A percentile compares a stretch with the other conserved stretches of the same genome.
These are phyloP conservation scores for Strombidium stylifer DNA, from an alignment of 73 alveolate species.

Conservation along the genomic window DNA sequence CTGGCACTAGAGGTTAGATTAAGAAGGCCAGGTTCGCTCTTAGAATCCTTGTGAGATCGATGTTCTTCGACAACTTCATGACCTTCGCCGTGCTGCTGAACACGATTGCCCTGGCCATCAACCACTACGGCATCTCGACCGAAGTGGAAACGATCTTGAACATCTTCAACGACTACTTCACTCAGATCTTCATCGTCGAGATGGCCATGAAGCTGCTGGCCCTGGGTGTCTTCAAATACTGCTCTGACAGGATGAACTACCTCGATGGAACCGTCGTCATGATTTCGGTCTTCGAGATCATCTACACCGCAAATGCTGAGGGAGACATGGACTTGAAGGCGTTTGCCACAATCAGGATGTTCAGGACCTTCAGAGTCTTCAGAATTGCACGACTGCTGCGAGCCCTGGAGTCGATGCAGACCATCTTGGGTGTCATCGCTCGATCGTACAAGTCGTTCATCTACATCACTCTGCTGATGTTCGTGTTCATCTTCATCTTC, in stretches of 20 bases:
- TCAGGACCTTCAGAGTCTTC: slow-evolving; percentile 80
- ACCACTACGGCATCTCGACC: slow-evolving; percentile 59
- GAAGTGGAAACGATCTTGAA: slow-evolving; percentile 22
- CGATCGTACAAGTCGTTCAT: slow-evolving; percentile 55
- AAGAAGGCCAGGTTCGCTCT: slow-evolving; percentile 16
- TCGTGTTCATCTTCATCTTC: slow-evolving; percentile 66
- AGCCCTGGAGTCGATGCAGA: slow-evolving; percentile 75
- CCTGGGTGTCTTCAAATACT: slow-evolving; percentile 62
- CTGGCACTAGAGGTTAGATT: slow-evolving; percentile 19
- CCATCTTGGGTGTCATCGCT: slow-evolving; percentile 59
- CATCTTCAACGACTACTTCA: slow-evolving; percentile 61
- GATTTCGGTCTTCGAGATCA: slow-evolving; percentile 67
- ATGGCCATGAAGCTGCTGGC: slow-evolving; percentile 82
- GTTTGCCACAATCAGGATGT: slow-evolving; percentile 70
- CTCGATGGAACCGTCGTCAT: slow-evolving; percentile 80
- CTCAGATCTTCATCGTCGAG: slow-evolving; percentile 76
- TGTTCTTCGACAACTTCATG: slow-evolving; percentile 58
- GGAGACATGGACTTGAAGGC: slow-evolving; percentile 66
- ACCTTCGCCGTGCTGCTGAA: slow-evolving; percentile 64
- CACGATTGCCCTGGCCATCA: slow-evolving; percentile 73
- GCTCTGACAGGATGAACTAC: slow-evolving; percentile 77
- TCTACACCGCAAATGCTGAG: slow-evolving; percentile 43
- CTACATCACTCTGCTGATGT: slow-evolving; percentile 65
- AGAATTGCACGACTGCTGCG: slow-evolving; percentile 80
- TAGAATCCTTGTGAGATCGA: slow-evolving; percentile 11